Percentiles rank a stretch among this genome's conserved stretches.
Evolutionary conservation across 2,329 filamentous ascomycete species (phyloP).

Genomic region (Niveomyces coronatus): DNA sequence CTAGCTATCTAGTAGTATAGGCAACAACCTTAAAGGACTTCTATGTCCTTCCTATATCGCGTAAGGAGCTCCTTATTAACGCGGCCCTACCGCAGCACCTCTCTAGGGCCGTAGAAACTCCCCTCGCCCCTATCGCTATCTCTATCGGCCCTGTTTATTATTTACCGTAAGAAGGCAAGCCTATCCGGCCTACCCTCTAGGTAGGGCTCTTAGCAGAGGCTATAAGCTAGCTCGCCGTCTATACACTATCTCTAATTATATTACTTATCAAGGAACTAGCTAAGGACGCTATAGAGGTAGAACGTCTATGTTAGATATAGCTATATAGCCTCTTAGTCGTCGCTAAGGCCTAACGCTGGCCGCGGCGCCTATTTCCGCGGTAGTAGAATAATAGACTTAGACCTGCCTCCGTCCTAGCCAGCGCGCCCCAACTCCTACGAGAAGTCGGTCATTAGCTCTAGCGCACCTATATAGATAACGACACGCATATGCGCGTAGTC

Average conservation of each 20-base stretch:
- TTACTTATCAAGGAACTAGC: slow-evolving; percentile 5
- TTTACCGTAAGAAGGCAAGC: neutral
- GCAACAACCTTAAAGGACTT: neutral
- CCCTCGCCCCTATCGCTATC: neutral
- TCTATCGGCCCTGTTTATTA: neutral
- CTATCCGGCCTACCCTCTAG: neutral
- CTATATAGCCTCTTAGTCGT: slow-evolving; percentile 5
- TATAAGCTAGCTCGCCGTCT: neutral
- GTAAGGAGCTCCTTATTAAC: neutral
- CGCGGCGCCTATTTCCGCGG: slow-evolving; percentile 1
- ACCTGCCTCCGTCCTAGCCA: neutral
- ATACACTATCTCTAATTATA: slow-evolving; percentile 6
- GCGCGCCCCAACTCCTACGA: slow-evolving; percentile 4
- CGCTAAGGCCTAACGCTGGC: neutral
- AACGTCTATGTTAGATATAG: slow-evolving; percentile 8
- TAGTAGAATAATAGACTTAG: slow-evolving; percentile 6
- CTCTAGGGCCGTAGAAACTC: neutral
- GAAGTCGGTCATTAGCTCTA: slow-evolving; percentile 5
- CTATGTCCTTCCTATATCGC: neutral
- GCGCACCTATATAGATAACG: slow-evolving; percentile 3
- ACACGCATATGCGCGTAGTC: slow-evolving; percentile 5
- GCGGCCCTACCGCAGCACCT: neutral
- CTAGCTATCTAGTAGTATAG: neutral
- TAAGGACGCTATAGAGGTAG: slow-evolving; percentile 1
- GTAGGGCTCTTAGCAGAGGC: neutral